These are phyloP conservation scores for Bombardia bombarda DNA, from an alignment of 495 filamentous ascomycete species.

Conservation along the genomic window DNA sequence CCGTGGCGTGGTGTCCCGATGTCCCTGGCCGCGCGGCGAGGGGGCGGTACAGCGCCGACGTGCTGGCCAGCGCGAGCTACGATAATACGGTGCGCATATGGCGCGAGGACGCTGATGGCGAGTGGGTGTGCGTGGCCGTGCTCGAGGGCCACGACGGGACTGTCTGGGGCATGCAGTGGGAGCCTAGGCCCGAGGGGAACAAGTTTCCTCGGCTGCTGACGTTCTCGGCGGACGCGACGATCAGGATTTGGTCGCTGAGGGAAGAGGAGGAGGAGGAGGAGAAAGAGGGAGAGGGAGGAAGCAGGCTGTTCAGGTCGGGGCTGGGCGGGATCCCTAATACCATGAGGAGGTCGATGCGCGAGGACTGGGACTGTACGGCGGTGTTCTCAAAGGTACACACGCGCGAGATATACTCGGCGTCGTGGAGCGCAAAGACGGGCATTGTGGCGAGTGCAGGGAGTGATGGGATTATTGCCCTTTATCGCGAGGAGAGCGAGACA, in stretches of 20 bases:
- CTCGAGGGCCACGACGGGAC: constrained; percentile 70
- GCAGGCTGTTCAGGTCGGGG: constrained; percentile 12
- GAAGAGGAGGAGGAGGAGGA: constrained; percentile 45
- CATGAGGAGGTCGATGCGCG: constrained; percentile 63
- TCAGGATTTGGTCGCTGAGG: constrained; percentile 67
- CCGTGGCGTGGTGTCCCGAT: constrained; percentile 79
- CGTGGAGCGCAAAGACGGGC: constrained; percentile 71
- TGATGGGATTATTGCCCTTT: constrained; percentile 77
- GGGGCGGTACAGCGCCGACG: constrained; percentile 38
- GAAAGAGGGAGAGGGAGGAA: constrained; percentile 9
- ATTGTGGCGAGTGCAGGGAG: constrained; percentile 75
- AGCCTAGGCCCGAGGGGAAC: constrained; percentile 37
- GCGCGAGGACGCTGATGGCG: constrained; percentile 76
- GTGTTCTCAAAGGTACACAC: constrained; percentile 66
- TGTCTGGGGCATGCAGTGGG: constrained; percentile 86
- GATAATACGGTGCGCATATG: constrained; percentile 87
- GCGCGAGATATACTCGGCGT: constrained; percentile 69
- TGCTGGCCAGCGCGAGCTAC: constrained; percentile 80
- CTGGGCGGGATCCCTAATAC: constrained; percentile 64
- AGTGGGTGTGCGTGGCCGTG: constrained; percentile 86
- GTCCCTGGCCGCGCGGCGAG: constrained; percentile 22
- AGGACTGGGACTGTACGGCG: constrained; percentile 71
- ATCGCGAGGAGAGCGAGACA: constrained; percentile 43
- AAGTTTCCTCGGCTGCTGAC: constrained; percentile 58
- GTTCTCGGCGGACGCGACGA: constrained; percentile 68